Percentiles rank a stretch among this genome's conserved stretches.
These are phyloP conservation scores for Ustilago shanxiensis DNA, from an alignment of 1,284 basidiomycete species.

Conservation along the genomic window DNA sequence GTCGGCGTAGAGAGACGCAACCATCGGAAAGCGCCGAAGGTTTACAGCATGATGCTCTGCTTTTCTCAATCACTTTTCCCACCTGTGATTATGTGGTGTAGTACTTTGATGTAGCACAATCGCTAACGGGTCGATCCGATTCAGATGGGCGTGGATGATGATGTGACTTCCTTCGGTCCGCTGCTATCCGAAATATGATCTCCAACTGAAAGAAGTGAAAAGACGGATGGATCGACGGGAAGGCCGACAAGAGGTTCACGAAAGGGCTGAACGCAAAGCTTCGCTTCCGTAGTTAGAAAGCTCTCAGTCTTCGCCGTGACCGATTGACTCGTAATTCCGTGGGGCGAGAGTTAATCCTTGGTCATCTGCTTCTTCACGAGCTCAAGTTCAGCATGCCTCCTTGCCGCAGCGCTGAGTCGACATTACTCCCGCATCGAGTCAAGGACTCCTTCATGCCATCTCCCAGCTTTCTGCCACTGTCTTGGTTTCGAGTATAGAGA, in stretches of 20 bases:
- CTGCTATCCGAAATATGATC: neutral
- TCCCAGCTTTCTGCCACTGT: too few relatives aligned
- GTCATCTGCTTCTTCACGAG: neutral
- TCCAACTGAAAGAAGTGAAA: neutral
- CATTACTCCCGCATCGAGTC: neutral
- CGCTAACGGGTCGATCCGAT: neutral
- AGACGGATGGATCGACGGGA: neutral
- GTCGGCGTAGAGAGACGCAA: too few relatives aligned
- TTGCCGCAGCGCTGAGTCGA: neutral
- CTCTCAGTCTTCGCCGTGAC: neutral
- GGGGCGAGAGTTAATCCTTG: neutral
- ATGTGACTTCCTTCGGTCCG: neutral
- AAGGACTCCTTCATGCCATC: too few relatives aligned
- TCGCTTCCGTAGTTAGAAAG: too few relatives aligned
- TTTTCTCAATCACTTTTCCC: too few relatives aligned
- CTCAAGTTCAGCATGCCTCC: neutral
- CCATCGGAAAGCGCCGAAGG: too few relatives aligned
- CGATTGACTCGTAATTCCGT: neutral
- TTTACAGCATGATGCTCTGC: too few relatives aligned
- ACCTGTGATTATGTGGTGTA: too few relatives aligned
- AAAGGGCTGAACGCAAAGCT: neutral
- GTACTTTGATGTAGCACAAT: too few relatives aligned
- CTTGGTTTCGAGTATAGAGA: too few relatives aligned
- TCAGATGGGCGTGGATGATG: neutral
- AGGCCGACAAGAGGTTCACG: neutral